A percentile compares a stretch with the other conserved stretches of the same genome.
Conservation (phyloP, 345 rosid genomes). For the Aegle marmelos region DNA sequence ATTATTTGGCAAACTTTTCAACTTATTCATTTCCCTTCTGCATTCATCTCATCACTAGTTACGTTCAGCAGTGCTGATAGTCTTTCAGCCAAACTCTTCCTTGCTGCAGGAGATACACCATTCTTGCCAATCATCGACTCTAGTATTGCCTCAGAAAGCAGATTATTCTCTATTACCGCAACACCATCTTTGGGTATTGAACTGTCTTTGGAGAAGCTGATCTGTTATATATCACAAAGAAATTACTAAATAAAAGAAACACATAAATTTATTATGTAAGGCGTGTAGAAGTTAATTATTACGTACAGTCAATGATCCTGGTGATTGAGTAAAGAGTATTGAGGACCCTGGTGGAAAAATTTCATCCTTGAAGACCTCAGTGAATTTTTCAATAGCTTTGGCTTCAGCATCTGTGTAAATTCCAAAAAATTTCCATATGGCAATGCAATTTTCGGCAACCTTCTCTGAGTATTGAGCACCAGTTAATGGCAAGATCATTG, state of each 20-base stretch:
- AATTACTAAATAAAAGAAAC: neutral
- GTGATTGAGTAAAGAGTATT: constrained; percentile 58
- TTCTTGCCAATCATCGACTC: constrained; percentile 76
- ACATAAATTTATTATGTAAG: neutral
- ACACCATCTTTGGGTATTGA: constrained; percentile 43
- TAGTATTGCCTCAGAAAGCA: constrained; percentile 58
- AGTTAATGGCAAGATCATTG: constrained; percentile 61
- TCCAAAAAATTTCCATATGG: constrained; percentile 67
- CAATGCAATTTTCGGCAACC: constrained; percentile 72
- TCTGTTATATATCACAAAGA: constrained; percentile 30
- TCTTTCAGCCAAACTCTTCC: constrained; percentile 52
- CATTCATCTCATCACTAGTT: neutral
- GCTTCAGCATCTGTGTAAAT: constrained; percentile 70
- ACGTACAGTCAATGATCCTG: constrained; percentile 64
- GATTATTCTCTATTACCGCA: constrained; percentile 60
- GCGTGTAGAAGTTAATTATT: neutral
- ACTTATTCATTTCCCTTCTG: neutral
- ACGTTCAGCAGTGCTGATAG: constrained; percentile 37
- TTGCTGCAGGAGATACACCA: constrained; percentile 70
- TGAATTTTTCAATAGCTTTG: constrained; percentile 59
- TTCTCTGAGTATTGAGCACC: constrained; percentile 71
- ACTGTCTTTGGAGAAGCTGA: constrained; percentile 66
- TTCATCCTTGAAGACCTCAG: constrained; percentile 54
- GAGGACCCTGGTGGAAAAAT: constrained; percentile 69
- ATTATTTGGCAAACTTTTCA: neutral